phyloP scores from a whole-genome alignment of 2,329 filamentous ascomycete genomes.

The Talaromyces sp. region DNA sequence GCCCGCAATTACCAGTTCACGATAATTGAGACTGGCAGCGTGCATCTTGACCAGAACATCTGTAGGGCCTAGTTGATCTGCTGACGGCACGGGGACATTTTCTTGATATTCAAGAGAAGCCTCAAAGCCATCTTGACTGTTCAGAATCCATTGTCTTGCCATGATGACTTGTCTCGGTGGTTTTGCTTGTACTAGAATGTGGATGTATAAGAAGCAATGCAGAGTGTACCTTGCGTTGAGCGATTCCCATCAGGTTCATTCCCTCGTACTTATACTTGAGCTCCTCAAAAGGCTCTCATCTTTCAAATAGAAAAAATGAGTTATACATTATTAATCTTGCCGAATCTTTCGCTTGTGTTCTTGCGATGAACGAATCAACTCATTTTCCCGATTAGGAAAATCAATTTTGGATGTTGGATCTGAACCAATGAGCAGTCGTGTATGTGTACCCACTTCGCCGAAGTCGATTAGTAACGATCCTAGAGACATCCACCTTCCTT shows the following conservation, averaged over 20 bases:
- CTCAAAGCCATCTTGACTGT: conserved; percentile 35
- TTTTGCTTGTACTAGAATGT: not conserved
- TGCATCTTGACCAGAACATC: conserved; percentile 12
- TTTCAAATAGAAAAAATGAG: not conserved
- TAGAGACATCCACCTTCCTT: not conserved
- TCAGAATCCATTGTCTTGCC: conserved; percentile 33
- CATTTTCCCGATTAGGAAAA: not conserved
- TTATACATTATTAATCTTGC: not conserved
- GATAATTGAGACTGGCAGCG: conserved; percentile 15
- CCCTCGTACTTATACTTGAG: not conserved
- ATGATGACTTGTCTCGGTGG: conserved; percentile 21
- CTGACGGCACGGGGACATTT: conserved; percentile 16
- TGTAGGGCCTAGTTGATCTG: conserved; percentile 3
- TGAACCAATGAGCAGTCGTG: not conserved
- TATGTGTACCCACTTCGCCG: not conserved
- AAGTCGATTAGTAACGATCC: not conserved
- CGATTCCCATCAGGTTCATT: not conserved
- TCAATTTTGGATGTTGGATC: not conserved
- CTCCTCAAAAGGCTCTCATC: not conserved
- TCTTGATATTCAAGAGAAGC: conserved; percentile 33
- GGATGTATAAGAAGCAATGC: not conserved
- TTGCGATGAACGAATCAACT: not conserved
- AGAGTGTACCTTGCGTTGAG: not conserved
- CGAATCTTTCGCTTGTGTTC: no score
- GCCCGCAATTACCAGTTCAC: conserved; percentile 12